phyloP scores from a whole-genome alignment of 176 grass and related monocot species.

The Musa schizocarpa region DNA sequence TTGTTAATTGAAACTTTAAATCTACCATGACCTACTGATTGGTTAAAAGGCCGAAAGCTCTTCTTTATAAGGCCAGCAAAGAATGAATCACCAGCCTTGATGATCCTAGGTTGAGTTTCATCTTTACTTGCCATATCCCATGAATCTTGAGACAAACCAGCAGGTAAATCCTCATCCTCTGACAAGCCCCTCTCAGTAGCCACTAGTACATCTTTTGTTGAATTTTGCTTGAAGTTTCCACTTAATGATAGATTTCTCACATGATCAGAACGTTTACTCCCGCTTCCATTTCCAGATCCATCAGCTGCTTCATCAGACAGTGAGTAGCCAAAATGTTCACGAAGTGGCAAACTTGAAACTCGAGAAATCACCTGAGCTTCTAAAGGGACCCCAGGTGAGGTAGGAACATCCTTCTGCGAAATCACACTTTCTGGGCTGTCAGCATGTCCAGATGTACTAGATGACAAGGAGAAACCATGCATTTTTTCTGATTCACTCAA shows the following conservation, averaged over 20 bases:
- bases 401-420: conserved; percentile 38
- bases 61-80: conserved; percentile 78
- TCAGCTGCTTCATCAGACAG: conserved; percentile 29
- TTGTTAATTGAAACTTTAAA: conserved; percentile 72
- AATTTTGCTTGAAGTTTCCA: conserved; percentile 65
- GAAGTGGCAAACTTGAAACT: conserved; percentile 46
- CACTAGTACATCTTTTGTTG: conserved; percentile 62
- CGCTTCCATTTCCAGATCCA: conserved; percentile 58
- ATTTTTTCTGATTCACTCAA: conserved; percentile 46
- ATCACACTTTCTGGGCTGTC: conserved; percentile 40
- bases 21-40: conserved; percentile 35
- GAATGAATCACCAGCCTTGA: conserved; percentile 64
- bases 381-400: conserved; percentile 24
- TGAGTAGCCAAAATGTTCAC: conserved; percentile 41
- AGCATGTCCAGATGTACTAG: conserved; percentile 47
- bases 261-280: conserved; percentile 62
- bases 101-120: conserved; percentile 28
- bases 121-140: conserved; percentile 29
- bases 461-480: conserved; percentile 43
- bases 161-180: conserved; percentile 39
- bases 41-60: conserved; percentile 68
- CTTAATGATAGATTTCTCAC: conserved; percentile 56
- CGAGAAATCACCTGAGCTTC: conserved; percentile 45
- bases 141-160: conserved; percentile 39
- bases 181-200: conserved; percentile 51